These are phyloP conservation scores for Fusarium mexicanum DNA, from an alignment of 2,329 filamentous ascomycete genomes.

Conservation along the genomic window DNA sequence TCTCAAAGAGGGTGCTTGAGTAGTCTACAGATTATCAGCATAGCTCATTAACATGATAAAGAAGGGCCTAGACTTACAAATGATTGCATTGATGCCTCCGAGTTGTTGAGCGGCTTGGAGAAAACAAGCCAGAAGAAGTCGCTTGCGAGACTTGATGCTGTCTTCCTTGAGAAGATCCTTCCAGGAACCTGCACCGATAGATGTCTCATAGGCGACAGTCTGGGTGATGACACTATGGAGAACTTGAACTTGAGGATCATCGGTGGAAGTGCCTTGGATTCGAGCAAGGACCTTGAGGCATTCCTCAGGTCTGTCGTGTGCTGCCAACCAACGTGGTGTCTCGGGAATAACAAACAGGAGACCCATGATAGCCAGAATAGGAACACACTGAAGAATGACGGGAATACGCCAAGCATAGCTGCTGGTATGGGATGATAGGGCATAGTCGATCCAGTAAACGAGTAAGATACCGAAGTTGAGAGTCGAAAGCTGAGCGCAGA, in stretches of 20 bases:
- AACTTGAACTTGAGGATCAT: conserved; percentile 34
- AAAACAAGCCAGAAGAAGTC: conserved; percentile 47
- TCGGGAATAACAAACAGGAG: conserved; percentile 53
- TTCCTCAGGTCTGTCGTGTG: conserved; percentile 51
- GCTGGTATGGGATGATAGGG: conserved; percentile 44
- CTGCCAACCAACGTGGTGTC: conserved; percentile 55
- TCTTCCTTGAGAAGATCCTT: conserved; percentile 47
- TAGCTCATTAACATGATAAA: fast-evolving
- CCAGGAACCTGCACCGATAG: conserved; percentile 45
- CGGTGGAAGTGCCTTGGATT: conserved; percentile 42
- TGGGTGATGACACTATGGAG: conserved; percentile 47
- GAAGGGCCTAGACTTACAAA: conserved; percentile 43
- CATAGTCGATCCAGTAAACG: conserved; percentile 59
- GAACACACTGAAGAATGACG: conserved; percentile 54
- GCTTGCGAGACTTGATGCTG: conserved; percentile 45
- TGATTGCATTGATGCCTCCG: conserved; percentile 60
- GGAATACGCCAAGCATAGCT: conserved; percentile 54
- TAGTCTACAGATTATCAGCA: conserved; percentile 47
- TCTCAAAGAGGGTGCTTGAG: conserved; percentile 57
- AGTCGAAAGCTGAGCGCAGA: conserved; percentile 58
- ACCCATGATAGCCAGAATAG: conserved; percentile 51
- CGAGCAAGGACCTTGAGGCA: conserved; percentile 51
- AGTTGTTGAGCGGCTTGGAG: conserved; percentile 55
- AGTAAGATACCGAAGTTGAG: conserved; percentile 58
- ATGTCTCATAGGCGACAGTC: conserved; percentile 46